Evolutionary conservation across 2,329 filamentous ascomycete species (phyloP).

Genomic region (Calonectria hongkongensis): DNA sequence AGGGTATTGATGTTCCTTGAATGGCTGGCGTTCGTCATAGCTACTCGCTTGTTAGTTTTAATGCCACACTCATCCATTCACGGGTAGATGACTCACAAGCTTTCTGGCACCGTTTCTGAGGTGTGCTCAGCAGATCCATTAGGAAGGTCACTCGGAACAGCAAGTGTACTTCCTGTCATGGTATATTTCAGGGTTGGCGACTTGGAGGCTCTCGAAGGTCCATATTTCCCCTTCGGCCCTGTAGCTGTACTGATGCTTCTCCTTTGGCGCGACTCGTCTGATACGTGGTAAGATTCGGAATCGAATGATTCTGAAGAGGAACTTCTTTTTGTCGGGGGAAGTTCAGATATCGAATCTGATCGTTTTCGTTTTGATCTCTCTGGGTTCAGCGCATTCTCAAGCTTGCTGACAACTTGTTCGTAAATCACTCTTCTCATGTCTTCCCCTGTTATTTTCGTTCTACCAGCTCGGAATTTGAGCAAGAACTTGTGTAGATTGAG

Average conservation of each 20-base stretch:
- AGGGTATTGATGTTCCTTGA: neutral
- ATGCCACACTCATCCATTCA: too few relatives aligned
- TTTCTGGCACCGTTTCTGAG: too few relatives aligned
- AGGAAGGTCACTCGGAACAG: too few relatives aligned
- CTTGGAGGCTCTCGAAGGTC: neutral
- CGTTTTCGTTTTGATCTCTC: constrained; percentile 16
- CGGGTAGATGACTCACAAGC: too few relatives aligned
- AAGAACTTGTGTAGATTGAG: constrained; percentile 15
- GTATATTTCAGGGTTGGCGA: neutral
- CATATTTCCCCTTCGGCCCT: neutral
- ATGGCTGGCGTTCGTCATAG: too few relatives aligned
- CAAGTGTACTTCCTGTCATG: neutral
- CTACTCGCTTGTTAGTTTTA: too few relatives aligned
- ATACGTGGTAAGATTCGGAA: neutral
- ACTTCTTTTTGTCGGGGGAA: neutral
- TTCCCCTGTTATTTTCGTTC: neutral
- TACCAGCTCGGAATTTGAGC: neutral
- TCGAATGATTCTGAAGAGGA: neutral
- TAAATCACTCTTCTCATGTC: constrained; percentile 13
- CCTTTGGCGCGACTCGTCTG: neutral
- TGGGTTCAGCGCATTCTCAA: neutral
- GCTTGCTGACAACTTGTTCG: constrained; percentile 12
- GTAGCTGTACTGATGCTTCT: neutral
- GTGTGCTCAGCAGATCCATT: too few relatives aligned
- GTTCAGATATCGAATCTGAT: neutral